phyloP scores from a whole-genome alignment of 2,329 filamentous ascomycete genomes.

The Aspergillus sp. region DNA sequence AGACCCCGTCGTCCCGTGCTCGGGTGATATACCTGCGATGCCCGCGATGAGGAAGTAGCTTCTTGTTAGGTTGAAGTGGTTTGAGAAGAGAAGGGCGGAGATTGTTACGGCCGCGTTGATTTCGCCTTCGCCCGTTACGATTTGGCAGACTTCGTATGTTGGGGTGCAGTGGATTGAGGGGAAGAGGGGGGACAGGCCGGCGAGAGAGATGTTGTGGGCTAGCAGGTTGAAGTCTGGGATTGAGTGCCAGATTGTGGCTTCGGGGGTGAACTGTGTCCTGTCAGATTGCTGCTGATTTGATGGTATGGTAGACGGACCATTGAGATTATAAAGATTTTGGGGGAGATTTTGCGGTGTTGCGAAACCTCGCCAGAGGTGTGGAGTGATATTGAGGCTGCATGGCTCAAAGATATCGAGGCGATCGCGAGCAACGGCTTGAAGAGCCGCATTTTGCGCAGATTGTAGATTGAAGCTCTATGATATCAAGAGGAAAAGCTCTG shows the following conservation, averaged over 20 bases:
- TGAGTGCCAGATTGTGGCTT: conserved; percentile 65
- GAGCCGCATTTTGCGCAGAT: conserved; percentile 17
- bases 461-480: neutral
- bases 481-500: neutral
- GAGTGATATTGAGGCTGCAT: no score
- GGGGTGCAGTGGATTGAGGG: conserved; percentile 68
- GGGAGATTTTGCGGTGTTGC: conserved; percentile 31
- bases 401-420: no score
- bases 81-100: conserved; percentile 65
- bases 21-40: conserved; percentile 75
- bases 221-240: conserved; percentile 61
- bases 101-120: conserved; percentile 75
- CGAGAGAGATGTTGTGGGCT: conserved; percentile 61
- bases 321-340: conserved; percentile 49
- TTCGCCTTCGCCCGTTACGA: conserved; percentile 70
- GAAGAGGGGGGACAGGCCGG: conserved; percentile 68
- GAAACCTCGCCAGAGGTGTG: conserved; percentile 2
- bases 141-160: conserved; percentile 67
- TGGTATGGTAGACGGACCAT: conserved; percentile 36
- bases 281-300: neutral
- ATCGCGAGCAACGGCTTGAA: conserved; percentile 19
- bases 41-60: conserved; percentile 75
- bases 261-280: conserved; percentile 60
- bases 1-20: conserved; percentile 66
- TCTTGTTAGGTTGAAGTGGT: conserved; percentile 64